Conservation (phyloP, 164 flowering plant genomes). For the Euptelea pleiosperma region DNA sequence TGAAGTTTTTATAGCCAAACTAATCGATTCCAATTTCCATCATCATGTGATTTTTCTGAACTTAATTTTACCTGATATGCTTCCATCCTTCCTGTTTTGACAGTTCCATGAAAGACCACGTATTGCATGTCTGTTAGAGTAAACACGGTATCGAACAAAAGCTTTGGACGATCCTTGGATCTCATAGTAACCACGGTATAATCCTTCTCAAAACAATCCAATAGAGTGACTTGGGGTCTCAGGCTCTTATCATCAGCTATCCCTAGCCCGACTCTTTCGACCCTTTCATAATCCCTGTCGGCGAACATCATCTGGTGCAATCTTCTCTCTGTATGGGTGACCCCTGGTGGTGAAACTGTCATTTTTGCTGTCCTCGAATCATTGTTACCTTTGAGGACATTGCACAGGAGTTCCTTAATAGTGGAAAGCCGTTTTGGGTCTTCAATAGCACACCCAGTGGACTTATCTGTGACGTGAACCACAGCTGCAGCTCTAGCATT, state of each 20-base stretch:
- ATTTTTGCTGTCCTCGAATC: slow-evolving; percentile 23
- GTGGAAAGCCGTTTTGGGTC: slow-evolving; percentile 32
- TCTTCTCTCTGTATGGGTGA: slow-evolving; percentile 35
- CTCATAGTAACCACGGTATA: slow-evolving; percentile 40
- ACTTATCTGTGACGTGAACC: slow-evolving; percentile 37
- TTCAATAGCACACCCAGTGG: slow-evolving; percentile 33
- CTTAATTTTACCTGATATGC: slow-evolving; percentile 41
- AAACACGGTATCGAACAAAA: slow-evolving; percentile 45
- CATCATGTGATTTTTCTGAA: too few relatives aligned
- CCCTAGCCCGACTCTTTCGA: slow-evolving; percentile 11
- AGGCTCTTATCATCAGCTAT: slow-evolving; percentile 4
- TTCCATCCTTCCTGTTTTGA: slow-evolving; percentile 31
- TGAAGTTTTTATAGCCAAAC: too few relatives aligned
- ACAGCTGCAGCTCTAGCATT: slow-evolving; percentile 51
- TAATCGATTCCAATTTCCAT: too few relatives aligned
- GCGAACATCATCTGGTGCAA: slow-evolving; percentile 57
- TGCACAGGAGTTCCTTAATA: slow-evolving; percentile 34
- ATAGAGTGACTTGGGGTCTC: slow-evolving; percentile 30
- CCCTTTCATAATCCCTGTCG: slow-evolving; percentile 42
- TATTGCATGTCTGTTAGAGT: slow-evolving; percentile 56
- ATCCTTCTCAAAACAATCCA: slow-evolving; percentile 34
- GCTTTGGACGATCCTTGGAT: slow-evolving; percentile 44
- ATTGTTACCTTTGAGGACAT: slow-evolving; percentile 32
- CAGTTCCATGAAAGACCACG: slow-evolving; percentile 51
- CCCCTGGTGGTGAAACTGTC: slow-evolving; percentile 22